These are phyloP conservation scores for Straminergon stramineum DNA, from an alignment of 225 moss, liverwort and hornwort genomes.

Conservation along the genomic window DNA sequence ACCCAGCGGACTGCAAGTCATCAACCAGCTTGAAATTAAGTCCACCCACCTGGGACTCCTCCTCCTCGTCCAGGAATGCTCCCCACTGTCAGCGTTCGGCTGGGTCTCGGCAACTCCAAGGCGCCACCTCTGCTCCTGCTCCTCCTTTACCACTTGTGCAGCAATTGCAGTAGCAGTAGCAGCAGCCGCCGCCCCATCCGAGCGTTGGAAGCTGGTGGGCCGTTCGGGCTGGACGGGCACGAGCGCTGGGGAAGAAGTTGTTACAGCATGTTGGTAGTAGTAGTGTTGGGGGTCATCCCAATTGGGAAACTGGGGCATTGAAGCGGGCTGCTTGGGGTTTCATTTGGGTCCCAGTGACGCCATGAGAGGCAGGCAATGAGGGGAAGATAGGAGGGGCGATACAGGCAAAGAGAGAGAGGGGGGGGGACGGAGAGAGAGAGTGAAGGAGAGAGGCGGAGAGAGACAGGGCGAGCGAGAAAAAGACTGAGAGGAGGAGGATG, in stretches of 20 bases:
- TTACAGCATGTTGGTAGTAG: neutral
- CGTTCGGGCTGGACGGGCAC: neutral
- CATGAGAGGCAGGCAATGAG: neutral
- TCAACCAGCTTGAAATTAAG: neutral
- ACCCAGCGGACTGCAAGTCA: neutral
- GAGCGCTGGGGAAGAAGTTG: neutral
- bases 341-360: neutral
- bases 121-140: neutral
- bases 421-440: neutral
- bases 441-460: neutral
- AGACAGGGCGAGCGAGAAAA: neutral
- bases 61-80: neutral
- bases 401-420: neutral
- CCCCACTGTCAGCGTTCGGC: neutral
- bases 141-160: neutral
- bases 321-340: neutral
- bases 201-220: neutral
- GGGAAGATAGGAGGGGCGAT: neutral
- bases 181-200: neutral
- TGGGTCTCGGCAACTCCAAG: neutral
- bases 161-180: neutral
- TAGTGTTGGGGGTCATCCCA: neutral
- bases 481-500: constrained; percentile 8
- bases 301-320: neutral
- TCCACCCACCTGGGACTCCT: neutral